Evolutionary conservation across 441 rosid genomes (phyloP), one percentile per base, ranked within the genome.

Genomic region (Mallotus japonicus): DNA sequence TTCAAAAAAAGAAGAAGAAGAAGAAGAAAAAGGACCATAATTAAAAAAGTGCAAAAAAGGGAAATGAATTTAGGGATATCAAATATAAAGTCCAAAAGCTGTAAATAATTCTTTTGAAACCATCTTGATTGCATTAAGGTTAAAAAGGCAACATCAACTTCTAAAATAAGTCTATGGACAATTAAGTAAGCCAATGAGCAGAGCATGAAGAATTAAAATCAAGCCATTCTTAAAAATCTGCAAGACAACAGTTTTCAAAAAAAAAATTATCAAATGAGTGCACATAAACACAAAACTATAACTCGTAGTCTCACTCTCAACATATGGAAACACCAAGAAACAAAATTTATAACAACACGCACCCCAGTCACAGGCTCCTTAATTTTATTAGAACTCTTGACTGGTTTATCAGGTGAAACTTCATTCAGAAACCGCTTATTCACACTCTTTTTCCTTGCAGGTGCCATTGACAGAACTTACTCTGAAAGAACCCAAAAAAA

Each of bases 381-480:
- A 74, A 61, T 81, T 82, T 79, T 90, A 71, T 75, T 82, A 20
- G 91, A 84, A 74, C 73, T 87, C 72, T 85, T 79, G 15, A 73
- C 79, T 65, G 85, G 86, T 66, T 82, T 85, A 20, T 78, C 91
- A 2, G 93, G 95, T 8, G 92, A 86, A 34, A 83, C 89, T 73
- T 90, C 97, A 80, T 78, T 80, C 62, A 82, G 77, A 79, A 85
- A 87, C 56, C 90, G 89, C 83, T 87, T 89, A 77, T 86, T 86
- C 69, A 85, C 87, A 81, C 88, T 92, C 78, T 85, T 94, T 80
- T 90, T 96, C 76, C 81, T 92, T 22, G 85, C 61, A 10, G 97
- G 97, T 24, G 93, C 89, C 99, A 92, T 96, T 64, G 65, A 77
- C 32, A 28, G 37, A 62, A 72, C 40, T 55, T 73, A 73, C 65